Evolutionary conservation across 129 eudicot species (phyloP).

Genomic region (Escallonia rubra): DNA sequence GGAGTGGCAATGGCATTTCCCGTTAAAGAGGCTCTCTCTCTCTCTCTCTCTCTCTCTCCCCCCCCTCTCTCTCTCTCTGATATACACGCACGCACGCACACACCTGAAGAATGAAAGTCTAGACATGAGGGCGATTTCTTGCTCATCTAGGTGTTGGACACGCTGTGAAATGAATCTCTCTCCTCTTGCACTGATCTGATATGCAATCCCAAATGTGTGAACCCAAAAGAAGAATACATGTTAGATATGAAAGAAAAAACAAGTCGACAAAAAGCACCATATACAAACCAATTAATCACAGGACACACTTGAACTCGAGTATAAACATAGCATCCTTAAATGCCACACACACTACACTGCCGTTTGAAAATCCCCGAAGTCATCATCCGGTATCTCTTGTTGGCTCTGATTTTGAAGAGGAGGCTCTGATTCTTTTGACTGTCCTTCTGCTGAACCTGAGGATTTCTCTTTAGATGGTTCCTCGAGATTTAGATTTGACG

Average conservation of each 20-base stretch:
- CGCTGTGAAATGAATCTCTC: no score
- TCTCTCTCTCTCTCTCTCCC: no score
- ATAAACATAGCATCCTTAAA: conserved; percentile 14
- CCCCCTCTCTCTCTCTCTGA: no score
- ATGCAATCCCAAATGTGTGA: background rate
- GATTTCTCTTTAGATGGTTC: conserved; percentile 22
- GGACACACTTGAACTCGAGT: conserved; percentile 13
- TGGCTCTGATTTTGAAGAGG: conserved; percentile 21
- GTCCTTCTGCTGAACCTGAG: conserved; percentile 24
- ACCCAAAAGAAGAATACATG: no score
- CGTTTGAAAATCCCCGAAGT: conserved; percentile 96
- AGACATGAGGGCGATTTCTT: no score
- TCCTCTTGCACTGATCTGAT: no score
- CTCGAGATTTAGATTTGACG: conserved; percentile 39
- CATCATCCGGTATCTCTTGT: conserved; percentile 69
- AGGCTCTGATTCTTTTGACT: conserved; percentile 23
- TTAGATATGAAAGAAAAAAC: background rate
- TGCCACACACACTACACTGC: conserved; percentile 39
- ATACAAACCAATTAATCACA: conserved; percentile 29
- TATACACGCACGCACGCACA: no score
- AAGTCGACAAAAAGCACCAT: conserved; percentile 20
- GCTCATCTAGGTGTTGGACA: no score
- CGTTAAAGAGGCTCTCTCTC: no score
- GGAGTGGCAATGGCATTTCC: no score
- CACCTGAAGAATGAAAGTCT: no score